Evolutionary conservation across 2,329 filamentous ascomycete genomes (phyloP).

Genomic region (Sarocladiaceae sp.): DNA sequence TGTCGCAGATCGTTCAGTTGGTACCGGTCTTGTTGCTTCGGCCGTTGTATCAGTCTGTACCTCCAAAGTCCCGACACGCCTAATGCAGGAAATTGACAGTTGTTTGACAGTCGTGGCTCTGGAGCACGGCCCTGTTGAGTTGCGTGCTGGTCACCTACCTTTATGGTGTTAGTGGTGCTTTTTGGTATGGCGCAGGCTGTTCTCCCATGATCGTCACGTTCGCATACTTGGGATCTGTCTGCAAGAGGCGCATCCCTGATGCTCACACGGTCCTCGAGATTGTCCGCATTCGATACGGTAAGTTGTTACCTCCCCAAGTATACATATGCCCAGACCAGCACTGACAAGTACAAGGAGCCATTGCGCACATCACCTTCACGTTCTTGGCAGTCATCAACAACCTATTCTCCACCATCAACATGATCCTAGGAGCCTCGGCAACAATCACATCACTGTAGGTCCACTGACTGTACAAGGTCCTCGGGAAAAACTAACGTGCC

Average conservation of each 20-base stretch:
- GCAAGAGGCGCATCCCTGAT: slow-evolving; percentile 77
- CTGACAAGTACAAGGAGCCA: too few species aligned
- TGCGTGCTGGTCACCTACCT: slow-evolving; percentile 70
- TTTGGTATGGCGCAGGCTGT: slow-evolving; percentile 55
- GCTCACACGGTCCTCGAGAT: slow-evolving; percentile 77
- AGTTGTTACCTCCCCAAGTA: too few species aligned
- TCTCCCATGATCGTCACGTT: slow-evolving; percentile 80
- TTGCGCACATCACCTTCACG: slow-evolving; percentile 71
- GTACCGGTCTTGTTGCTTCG: slow-evolving; percentile 77
- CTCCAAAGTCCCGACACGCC: too few species aligned
- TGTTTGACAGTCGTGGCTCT: slow-evolving; percentile 79
- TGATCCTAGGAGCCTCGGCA: slow-evolving; percentile 67
- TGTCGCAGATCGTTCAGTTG: slow-evolving; percentile 77
- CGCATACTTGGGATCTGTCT: slow-evolving; percentile 76
- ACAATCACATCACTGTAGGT: too few species aligned
- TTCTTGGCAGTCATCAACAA: slow-evolving; percentile 76
- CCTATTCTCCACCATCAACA: slow-evolving; percentile 77
- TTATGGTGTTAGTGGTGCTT: slow-evolving; percentile 58
- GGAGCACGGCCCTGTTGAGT: slow-evolving; percentile 74
- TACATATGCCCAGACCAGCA: too few species aligned
- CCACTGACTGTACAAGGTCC: too few species aligned
- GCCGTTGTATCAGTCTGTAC: slow-evolving; percentile 80
- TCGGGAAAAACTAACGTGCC: too few species aligned
- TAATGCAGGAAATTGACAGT: too few species aligned
- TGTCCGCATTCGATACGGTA: slow-evolving; percentile 70